Conservation (phyloP, 371 early-diverging fungal species). For the Mucor velutinosus region DNA sequence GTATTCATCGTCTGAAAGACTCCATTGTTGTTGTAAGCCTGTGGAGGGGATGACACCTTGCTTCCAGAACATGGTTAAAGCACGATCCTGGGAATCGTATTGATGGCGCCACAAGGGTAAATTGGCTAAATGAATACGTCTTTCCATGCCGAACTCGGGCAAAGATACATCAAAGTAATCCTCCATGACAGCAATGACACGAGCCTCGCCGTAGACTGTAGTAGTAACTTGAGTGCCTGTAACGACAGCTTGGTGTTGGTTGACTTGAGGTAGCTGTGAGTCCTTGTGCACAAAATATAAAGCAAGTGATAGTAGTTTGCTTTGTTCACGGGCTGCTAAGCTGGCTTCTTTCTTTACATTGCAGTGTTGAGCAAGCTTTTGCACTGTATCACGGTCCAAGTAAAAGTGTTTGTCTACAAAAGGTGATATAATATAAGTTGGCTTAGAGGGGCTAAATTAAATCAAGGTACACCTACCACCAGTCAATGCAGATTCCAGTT, state of each 20-base stretch:
- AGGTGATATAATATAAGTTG: not conserved
- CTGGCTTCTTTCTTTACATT: slow-evolving; percentile 76
- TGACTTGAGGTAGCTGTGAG: slow-evolving; percentile 24
- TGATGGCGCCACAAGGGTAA: slow-evolving; percentile 46
- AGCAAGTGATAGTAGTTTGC: slow-evolving; percentile 65
- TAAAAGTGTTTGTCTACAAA: slow-evolving; percentile 56
- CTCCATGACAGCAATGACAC: slow-evolving; percentile 49
- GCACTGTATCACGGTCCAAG: slow-evolving; percentile 48
- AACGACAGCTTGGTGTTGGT: slow-evolving; percentile 1
- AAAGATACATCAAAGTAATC: slow-evolving; percentile 65
- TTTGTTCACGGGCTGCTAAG: slow-evolving; percentile 74
- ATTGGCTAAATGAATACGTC: slow-evolving; percentile 49
- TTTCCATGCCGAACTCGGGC: slow-evolving; percentile 63
- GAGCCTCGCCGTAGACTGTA: slow-evolving; percentile 40
- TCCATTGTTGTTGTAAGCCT: slow-evolving; percentile 35
- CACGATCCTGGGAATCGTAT: slow-evolving; percentile 36
- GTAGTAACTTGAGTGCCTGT: slow-evolving; percentile 20
- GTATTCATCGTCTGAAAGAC: slow-evolving; percentile 42
- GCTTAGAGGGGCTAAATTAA: not conserved
- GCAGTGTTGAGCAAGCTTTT: slow-evolving; percentile 68
- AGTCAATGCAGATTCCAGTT: slow-evolving; percentile 43
- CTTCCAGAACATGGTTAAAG: slow-evolving; percentile 60
- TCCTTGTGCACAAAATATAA: slow-evolving; percentile 42
- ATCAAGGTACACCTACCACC: slow-evolving; percentile 6
- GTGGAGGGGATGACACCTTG: slow-evolving; percentile 46